A percentile compares a stretch with the other conserved stretches of the same genome.
These are phyloP conservation scores for Colletotrichum higginsianum DNA, from an alignment of 2,329 filamentous ascomycete genomes.

Conservation along the genomic window DNA sequence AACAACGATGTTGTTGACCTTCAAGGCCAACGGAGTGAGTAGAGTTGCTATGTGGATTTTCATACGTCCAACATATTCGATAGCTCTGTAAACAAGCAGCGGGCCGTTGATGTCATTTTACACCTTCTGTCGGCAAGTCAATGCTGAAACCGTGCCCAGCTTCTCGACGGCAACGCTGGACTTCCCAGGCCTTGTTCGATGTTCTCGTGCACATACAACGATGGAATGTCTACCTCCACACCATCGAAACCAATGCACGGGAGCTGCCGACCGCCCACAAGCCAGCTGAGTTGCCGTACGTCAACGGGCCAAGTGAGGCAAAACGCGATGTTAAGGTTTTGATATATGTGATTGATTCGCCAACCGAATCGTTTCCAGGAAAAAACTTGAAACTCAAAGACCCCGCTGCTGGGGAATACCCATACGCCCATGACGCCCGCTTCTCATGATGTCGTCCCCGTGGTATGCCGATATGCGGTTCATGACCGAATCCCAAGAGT, in stretches of 20 bases:
- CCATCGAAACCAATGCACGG: background rate
- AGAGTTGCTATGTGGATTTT: too few relatives aligned
- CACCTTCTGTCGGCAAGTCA: background rate
- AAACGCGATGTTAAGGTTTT: too few relatives aligned
- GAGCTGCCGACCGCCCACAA: too few relatives aligned
- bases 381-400: background rate
- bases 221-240: background rate
- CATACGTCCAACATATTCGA: too few relatives aligned
- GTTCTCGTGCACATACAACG: background rate
- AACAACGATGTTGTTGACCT: background rate
- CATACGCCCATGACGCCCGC: conserved; percentile 34
- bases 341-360: background rate
- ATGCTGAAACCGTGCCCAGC: background rate
- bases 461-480: conserved; percentile 14
- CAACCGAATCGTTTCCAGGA: background rate
- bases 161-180: too few relatives aligned
- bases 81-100: too few relatives aligned
- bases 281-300: background rate
- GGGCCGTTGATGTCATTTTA: too few relatives aligned
- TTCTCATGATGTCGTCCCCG: background rate
- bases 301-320: too few relatives aligned
- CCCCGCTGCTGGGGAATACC: background rate
- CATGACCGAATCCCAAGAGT: background rate
- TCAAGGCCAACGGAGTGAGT: background rate
- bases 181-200: too few relatives aligned